Evolutionary conservation across 495 filamentous ascomycete species (phyloP).

Genomic region (Tuber aestivum): DNA sequence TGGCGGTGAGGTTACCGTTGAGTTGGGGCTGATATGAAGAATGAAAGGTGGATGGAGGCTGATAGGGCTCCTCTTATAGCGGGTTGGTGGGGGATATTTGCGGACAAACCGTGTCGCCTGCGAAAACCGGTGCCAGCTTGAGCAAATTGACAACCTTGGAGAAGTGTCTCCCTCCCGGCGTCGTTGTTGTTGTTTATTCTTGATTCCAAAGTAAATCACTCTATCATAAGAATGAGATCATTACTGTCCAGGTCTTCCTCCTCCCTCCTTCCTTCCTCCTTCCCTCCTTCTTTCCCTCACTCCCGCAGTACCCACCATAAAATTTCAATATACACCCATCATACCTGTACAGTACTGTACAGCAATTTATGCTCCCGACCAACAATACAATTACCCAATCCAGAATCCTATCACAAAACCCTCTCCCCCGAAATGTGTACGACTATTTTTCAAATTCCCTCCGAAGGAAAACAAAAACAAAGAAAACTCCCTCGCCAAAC

Average conservation of each 20-base stretch:
- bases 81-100: not conserved
- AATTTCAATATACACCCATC: not conserved
- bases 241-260: not conserved
- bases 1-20: constrained; percentile 11
- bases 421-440: not conserved
- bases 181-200: not conserved
- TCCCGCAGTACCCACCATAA: not conserved
- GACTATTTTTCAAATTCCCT: too few species aligned
- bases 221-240: constrained; percentile 1
- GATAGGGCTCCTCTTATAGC: not conserved
- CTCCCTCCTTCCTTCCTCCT: not conserved
- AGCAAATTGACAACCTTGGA: not conserved
- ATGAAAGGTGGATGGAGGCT: not conserved
- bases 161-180: not conserved
- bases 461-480: not conserved
- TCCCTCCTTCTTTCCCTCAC: not conserved
- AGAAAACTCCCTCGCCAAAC: not conserved
- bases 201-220: not conserved
- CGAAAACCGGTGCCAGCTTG: not conserved
- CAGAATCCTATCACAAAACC: not conserved
- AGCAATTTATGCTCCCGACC: not conserved
- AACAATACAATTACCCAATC: not conserved
- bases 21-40: constrained; percentile 4
- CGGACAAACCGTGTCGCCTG: not conserved
- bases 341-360: too few species aligned